phyloP scores from a whole-genome alignment of 495 filamentous ascomycete species.

The Wilcoxina mikolae region DNA sequence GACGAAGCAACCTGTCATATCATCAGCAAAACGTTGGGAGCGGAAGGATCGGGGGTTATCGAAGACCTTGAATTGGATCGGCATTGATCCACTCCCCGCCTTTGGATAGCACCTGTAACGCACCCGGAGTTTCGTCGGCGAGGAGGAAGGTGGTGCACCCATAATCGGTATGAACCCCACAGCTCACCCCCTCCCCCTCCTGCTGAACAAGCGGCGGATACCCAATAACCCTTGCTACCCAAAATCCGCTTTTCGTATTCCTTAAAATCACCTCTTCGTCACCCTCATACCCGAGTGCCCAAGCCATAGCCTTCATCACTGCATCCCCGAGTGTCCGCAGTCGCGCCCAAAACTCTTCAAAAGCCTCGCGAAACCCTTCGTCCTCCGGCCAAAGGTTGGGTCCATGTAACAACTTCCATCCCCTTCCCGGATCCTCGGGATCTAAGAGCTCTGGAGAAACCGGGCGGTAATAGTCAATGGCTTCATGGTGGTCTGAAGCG shows the following conservation, averaged over 20 bases:
- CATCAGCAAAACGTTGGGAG: conserved; percentile 24
- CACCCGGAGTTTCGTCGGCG: conserved; percentile 40
- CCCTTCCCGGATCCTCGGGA: background rate
- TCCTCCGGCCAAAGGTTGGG: conserved; percentile 4
- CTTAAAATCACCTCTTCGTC: conserved; percentile 17
- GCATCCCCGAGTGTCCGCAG: conserved; percentile 3
- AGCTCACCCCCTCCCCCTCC: conserved; percentile 30
- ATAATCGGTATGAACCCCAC: conserved; percentile 45
- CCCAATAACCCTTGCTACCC: conserved; percentile 23
- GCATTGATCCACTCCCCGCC: conserved; percentile 42
- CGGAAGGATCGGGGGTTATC: background rate
- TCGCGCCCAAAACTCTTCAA: background rate
- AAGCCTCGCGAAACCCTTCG: conserved; percentile 1
- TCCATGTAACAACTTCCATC: background rate
- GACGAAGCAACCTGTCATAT: conserved; percentile 43
- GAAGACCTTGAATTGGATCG: conserved; percentile 35
- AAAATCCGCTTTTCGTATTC: conserved; percentile 12
- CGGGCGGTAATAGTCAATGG: conserved; percentile 20
- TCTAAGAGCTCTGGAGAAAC: conserved; percentile 6
- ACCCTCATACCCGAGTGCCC: conserved; percentile 15
- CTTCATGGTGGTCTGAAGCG: conserved; percentile 5
- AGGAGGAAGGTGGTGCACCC: conserved; percentile 43
- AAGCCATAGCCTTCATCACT: conserved; percentile 20
- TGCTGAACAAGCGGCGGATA: conserved; percentile 20
- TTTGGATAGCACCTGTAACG: conserved; percentile 40